Base-by-base conservation (phyloP, 169 alveolate genomes). In the Plasmodium chabaudi region DNA sequence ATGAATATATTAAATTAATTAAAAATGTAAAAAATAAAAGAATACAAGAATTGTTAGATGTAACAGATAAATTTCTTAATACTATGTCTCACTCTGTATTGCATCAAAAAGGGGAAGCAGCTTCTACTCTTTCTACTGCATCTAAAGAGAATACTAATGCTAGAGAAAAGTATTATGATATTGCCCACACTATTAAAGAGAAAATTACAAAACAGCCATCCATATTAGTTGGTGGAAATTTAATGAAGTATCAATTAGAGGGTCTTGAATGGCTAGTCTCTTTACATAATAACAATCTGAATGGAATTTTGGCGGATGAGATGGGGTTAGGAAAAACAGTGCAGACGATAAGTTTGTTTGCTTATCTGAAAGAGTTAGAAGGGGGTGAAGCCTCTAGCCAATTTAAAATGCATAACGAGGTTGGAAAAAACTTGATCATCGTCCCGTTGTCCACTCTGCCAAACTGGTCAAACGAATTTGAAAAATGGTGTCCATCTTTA, bases 301-400 rank as follows among this genome's bases (percentile, higher is more conserved):
- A 98, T 88, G 99, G 99, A 3, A 98, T 98, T 15, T 72, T 98
- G 13, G 99, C 99, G 10, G 99, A 98, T 91, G 99, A 98, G 91
- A 98, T 98, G 99, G 99, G 99, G 13, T 95, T 98, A 27, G 99
- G 99, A 21, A 98, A 98, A 86, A 98, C 99, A 6, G 97, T 98
- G 19, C 98, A 98, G 84, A 97, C 99, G 1, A 97, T 98, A n/a
- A 98, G 99, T 2, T 87, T 98, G 9, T 93, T 98, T 68, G 96
- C 97, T 27, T 97, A 95, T 67, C 71, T 98, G n/a, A 95, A 96
- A 75, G 99, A 98, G 89, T 89, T 72, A n/a, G 97, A 97, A 74
- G 12, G 1, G 19, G 1, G 71, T 61, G 53, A 7, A 1, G 10
- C 5, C 0, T 3, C 10, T 51, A 15, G 2, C 13, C 1, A 1